Conservation (phyloP, 176 grass and related monocot genomes). For the Dactylis glomerata region DNA sequence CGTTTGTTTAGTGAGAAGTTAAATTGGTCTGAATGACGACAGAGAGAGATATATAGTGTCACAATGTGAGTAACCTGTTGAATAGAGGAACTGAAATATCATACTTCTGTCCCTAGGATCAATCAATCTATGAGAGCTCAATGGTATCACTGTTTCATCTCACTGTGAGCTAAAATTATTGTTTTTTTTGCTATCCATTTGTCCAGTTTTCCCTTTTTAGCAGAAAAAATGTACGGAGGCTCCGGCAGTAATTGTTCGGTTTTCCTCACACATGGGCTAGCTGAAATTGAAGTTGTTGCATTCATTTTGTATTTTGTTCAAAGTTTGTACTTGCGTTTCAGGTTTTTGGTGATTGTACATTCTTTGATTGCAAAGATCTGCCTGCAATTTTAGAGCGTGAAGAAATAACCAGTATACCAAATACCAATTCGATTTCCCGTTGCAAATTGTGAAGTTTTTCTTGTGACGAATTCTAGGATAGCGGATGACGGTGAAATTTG, state of each 20-base stretch:
- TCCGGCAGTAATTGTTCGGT: neutral
- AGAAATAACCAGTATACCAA: conserved; percentile 59
- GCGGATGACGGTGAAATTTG: conserved; percentile 72
- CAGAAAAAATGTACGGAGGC: neutral
- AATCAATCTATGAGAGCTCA: no score
- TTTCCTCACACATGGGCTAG: neutral
- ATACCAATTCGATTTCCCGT: conserved; percentile 83
- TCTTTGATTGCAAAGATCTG: conserved; percentile 82
- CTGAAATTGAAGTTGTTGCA: neutral
- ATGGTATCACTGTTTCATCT: no score
- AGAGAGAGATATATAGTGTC: no score
- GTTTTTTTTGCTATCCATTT: no score
- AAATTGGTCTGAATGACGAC: no score
- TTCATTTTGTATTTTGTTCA: conserved; percentile 19
- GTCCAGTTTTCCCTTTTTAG: no score
- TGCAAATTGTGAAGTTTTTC: conserved; percentile 71
- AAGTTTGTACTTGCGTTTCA: conserved; percentile 34
- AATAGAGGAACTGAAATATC: no score
- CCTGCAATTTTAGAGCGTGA: conserved; percentile 52
- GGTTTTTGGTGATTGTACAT: conserved; percentile 93
- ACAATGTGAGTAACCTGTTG: no score
- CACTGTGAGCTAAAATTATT: no score
- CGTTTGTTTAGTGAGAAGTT: no score
- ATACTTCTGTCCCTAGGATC: no score
- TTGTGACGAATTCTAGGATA: conserved; percentile 23